A percentile compares a stretch with the other conserved stretches of the same genome.
Evolutionary conservation across 176 grass and related monocot genomes (phyloP).

Genomic region (Lolium rigidum): DNA sequence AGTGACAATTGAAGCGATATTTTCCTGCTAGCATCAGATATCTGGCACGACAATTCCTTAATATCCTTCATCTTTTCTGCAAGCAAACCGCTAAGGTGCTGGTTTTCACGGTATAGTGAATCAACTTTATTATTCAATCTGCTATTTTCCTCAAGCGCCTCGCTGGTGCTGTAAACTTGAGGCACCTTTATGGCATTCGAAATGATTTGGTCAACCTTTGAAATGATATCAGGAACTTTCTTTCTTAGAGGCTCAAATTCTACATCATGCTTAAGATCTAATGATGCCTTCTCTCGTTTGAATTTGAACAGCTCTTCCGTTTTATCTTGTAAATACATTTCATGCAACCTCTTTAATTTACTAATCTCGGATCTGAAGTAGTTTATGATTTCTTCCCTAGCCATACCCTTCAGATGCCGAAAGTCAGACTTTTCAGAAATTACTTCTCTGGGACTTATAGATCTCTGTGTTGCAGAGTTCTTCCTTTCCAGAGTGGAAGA

Average conservation of each 20-base stretch:
- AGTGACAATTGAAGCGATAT: slow-evolving; percentile 52
- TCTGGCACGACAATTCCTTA: slow-evolving; percentile 60
- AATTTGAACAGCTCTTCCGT: slow-evolving; percentile 95
- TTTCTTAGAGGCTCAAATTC: slow-evolving; percentile 82
- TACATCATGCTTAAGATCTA: slow-evolving; percentile 79
- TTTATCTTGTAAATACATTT: slow-evolving; percentile 84
- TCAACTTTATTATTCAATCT: slow-evolving; percentile 71
- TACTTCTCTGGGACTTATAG: slow-evolving; percentile 65
- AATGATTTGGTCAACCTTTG: slow-evolving; percentile 76
- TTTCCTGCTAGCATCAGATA: slow-evolving; percentile 65
- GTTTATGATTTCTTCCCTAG: slow-evolving; percentile 70
- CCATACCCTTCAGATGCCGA: slow-evolving; percentile 72
- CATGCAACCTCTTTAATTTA: slow-evolving; percentile 91
- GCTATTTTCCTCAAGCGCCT: slow-evolving; percentile 60
- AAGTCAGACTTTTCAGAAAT: slow-evolving; percentile 80
- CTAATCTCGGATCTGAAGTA: slow-evolving; percentile 92
- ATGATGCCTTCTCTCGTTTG: slow-evolving; percentile 87
- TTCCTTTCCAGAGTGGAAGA: slow-evolving; percentile 47
- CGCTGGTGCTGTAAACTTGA: slow-evolving; percentile 37
- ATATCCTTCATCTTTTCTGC: slow-evolving; percentile 75
- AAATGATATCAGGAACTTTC: slow-evolving; percentile 82
- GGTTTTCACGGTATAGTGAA: slow-evolving; percentile 73
- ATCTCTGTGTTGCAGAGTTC: slow-evolving; percentile 52
- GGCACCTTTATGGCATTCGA: slow-evolving; percentile 44
- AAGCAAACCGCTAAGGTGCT: slow-evolving; percentile 64